Conservation (phyloP, 2,329 filamentous ascomycete genomes). For the Orbilia quercus region DNA sequence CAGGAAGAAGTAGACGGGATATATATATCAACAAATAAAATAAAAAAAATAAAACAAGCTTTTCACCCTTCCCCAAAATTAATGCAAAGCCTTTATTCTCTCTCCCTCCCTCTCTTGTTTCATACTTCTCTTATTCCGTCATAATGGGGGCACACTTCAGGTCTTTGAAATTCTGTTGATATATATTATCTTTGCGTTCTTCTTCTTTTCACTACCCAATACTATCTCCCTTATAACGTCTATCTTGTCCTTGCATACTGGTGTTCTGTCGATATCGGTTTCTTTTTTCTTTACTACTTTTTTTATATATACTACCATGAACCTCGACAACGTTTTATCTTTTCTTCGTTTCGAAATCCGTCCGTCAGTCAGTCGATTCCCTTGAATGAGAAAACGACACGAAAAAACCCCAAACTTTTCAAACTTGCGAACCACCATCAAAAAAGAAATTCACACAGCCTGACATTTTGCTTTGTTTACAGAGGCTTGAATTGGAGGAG, state of each 20-base stretch:
- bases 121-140: constrained; percentile 37
- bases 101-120: constrained; percentile 61
- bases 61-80: constrained; percentile 55
- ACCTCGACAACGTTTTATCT: background rate
- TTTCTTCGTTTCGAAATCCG: constrained; percentile 29
- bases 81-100: constrained; percentile 66
- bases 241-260: constrained; percentile 53
- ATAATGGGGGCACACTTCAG: constrained; percentile 46
- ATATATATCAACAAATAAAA: constrained; percentile 56
- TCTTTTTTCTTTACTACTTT: constrained; percentile 16
- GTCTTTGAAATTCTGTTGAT: constrained; percentile 38
- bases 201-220: constrained; percentile 15
- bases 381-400: background rate
- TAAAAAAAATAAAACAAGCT: no score
- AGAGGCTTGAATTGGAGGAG: constrained; percentile 5
- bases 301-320: constrained; percentile 18
- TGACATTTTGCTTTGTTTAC: constrained; percentile 48
- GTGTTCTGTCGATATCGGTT: constrained; percentile 54
- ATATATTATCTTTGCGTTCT: constrained; percentile 29
- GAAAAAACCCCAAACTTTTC: constrained; percentile 16
- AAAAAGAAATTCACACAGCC: constrained; percentile 16
- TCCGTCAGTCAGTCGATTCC: no score
- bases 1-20: constrained; percentile 92
- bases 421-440: constrained; percentile 9
- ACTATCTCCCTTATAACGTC: constrained; percentile 33